Base-by-base conservation (phyloP, 2,329 filamentous ascomycete genomes). In the Apiospora phragmitis region DNA sequence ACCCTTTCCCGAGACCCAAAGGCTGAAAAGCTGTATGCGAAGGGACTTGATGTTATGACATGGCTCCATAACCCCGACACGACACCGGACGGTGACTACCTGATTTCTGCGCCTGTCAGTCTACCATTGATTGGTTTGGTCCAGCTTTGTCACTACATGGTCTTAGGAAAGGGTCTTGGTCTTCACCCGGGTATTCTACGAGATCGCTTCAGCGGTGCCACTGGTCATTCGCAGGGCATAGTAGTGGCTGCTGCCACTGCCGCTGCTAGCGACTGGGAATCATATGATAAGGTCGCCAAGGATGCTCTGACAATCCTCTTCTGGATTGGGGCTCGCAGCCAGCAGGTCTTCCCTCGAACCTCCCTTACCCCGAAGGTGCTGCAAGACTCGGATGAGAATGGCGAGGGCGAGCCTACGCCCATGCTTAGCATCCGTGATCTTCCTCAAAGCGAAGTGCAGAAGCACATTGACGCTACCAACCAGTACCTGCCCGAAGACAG, bases 341-440 rank as follows among this genome's bases (percentile, higher is more conserved):
- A 99, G 82, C 96, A 99, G 83, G 95, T 95, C 2, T 99, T 98
- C 83, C 97, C 96, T 49, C 91, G 93, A 76, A 99, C 96, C 4
- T 98, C 96, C 43, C 88, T 99, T 77, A 94, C 95, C 4, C 97
- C 96, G 0, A 93, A 90, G 62, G 94, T 95, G 79, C 88, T 99
- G 69, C 94, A 95, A 80, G 96, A 99, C 83, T 98, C 96, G 1
- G 88, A 94, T 75, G 95, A 98, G 80, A 92, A 96, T 80, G 95
- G 96, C 68, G 96, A 99, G 84, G 97, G 97, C n/a, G 89, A 88
- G 7, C 96, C 97, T 1, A 98, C 96, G 1, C 97, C 96, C 55
- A 99, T 99, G 96, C 85, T 99, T 75, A 98, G 96, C 78, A 97
- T 99, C 75, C 94, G 96, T 67, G 96, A 99, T 79, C 89, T 99